Base-by-base conservation (phyloP, 805 yeast genomes). In the Schwanniomyces polymorphus region DNA sequence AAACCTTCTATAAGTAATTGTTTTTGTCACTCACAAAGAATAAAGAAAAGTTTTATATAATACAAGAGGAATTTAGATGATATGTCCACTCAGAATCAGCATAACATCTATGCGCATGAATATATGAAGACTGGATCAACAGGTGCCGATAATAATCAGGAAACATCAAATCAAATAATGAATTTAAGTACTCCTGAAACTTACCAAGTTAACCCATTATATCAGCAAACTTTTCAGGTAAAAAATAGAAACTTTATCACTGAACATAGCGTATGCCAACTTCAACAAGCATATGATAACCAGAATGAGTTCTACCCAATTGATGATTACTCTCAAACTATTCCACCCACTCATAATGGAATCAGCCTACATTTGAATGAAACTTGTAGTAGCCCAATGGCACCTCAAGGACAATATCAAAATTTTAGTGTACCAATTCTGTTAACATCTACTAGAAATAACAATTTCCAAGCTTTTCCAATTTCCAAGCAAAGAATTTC, bases 81-180 rank as follows among this genome's bases (percentile, higher is more conserved):
- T 37, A 51, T 51, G 55, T 42, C 50, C 10, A 47, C 46, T 12
- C 51, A 52, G 23, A 34, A 40, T n/a, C 52, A 48, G 11, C 44
- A 28, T 18, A 45, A 27, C 16, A 25, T 37, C 28, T 51, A 45
- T 38, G 37, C 42, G 18, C 50, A 38, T 25, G 52, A 49, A 14
- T 43, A 42, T 38, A 29, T 44, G 21, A 44, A 35, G 25, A 31
- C 16, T n/a, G 26, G 26, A 9, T 34, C 56, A 2, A 25, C 48
- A 14, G 31, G 39, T 2, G 54, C 47, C 7, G 51, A 49, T 25
- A 26, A 40, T 14, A 31, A 38, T 11, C 38, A 41, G 18, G 18
- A 31, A 7, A 37, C 16, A 11, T 3, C 27, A 5, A 38, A 28
- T 35, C 44, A 43, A 23, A 10, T 18, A 11, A 11, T 25, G 17